These are phyloP conservation scores for Nicotiana otophora DNA, from an alignment of 257 asterid genomes.

Conservation along the genomic window DNA sequence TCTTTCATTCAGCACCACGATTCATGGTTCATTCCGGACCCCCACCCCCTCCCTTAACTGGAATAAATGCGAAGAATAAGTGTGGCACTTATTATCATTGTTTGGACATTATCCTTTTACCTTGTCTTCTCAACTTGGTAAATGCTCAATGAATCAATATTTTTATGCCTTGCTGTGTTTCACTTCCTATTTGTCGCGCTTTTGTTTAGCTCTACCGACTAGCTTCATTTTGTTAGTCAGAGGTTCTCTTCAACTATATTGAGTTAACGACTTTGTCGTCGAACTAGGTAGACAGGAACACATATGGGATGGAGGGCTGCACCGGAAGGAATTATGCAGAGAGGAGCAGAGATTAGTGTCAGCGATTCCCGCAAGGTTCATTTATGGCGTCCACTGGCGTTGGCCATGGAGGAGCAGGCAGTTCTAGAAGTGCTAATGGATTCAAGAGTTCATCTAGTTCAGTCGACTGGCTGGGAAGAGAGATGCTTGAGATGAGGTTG, in stretches of 20 bases:
- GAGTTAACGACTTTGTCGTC: slow-evolving; percentile 13
- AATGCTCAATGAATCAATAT: not conserved
- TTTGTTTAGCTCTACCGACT: not conserved
- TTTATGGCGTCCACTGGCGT: slow-evolving; percentile 39
- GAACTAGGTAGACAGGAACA: slow-evolving; percentile 37
- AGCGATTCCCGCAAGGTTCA: slow-evolving; percentile 3
- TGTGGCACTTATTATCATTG: not conserved
- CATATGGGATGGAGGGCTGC: slow-evolving; percentile 33
- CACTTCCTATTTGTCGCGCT: not conserved
- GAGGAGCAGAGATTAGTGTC: slow-evolving; percentile 17
- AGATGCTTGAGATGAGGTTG: slow-evolving; percentile 88
- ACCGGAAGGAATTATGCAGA: slow-evolving; percentile 17
- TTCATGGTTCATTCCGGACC: not conserved
- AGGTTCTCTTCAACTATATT: not conserved
- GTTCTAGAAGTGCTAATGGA: slow-evolving; percentile 43
- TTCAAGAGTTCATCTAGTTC: slow-evolving; percentile 82
- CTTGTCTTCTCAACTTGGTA: not conserved
- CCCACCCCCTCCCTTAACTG: not conserved
- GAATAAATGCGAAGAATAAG: not conserved
- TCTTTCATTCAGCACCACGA: not conserved
- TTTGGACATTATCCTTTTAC: not conserved
- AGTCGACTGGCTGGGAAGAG: slow-evolving; percentile 94
- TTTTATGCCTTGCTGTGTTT: not conserved
- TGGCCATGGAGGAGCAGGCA: slow-evolving; percentile 45
- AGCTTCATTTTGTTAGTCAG: not conserved